Conservation (phyloP, 768 basidiomycete genomes). For the Collybia nuda region DNA sequence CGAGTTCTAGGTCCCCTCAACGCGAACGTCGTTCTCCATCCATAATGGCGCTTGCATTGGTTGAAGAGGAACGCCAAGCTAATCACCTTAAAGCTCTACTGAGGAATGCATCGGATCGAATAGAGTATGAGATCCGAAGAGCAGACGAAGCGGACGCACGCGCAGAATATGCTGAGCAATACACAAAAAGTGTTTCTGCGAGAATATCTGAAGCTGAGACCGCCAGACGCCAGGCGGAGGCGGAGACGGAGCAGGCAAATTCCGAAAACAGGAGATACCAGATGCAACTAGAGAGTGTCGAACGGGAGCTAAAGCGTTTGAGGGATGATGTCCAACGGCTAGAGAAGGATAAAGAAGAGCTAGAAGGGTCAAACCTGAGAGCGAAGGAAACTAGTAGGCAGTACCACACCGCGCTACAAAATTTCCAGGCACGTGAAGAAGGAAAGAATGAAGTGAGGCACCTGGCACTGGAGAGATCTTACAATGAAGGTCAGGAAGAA, state of each 20-base stretch:
- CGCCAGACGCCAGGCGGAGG: conserved; percentile 35
- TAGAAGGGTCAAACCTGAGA: conserved; percentile 42
- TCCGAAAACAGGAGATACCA: conserved; percentile 47
- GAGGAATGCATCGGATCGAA: conserved; percentile 46
- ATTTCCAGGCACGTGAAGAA: conserved; percentile 41
- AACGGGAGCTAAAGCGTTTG: conserved; percentile 37
- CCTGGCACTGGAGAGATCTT: conserved; percentile 40
- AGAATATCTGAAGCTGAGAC: conserved; percentile 41
- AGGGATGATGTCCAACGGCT: conserved; percentile 34
- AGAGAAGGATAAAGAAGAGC: conserved; percentile 32
- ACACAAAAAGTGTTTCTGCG: conserved; percentile 37
- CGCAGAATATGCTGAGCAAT: conserved; percentile 51
- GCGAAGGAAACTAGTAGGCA: conserved; percentile 43
- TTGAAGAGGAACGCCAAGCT: conserved; percentile 58
- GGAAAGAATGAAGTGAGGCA: conserved; percentile 41
- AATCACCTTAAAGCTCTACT: conserved; percentile 54
- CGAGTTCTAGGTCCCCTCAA: conserved; percentile 36
- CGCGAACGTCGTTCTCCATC: conserved; percentile 33
- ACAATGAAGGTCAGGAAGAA: conserved; percentile 41
- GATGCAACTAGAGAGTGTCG: conserved; percentile 44
- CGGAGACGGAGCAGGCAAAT: conserved; percentile 20
- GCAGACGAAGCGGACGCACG: conserved; percentile 51
- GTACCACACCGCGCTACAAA: conserved; percentile 42
- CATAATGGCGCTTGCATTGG: conserved; percentile 39
- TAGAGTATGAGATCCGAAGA: conserved; percentile 56